Evolutionary conservation across 2,329 filamentous ascomycete species (phyloP).

Genomic region (Didymella pinodella): DNA sequence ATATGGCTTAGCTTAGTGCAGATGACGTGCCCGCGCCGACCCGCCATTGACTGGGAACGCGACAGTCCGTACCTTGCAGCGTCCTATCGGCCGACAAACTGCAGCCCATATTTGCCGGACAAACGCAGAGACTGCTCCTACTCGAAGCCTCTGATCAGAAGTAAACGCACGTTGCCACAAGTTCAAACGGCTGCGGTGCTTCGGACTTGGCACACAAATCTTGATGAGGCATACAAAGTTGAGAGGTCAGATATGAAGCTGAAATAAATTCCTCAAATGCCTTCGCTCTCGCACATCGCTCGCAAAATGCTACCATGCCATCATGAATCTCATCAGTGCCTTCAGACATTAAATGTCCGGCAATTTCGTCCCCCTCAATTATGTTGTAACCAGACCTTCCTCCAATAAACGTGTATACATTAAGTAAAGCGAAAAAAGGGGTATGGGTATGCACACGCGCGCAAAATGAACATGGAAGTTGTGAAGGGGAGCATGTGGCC

Average conservation of each 20-base stretch:
- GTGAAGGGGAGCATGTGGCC: constrained; percentile 5
- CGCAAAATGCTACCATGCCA: constrained; percentile 8
- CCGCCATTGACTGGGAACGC: constrained; percentile 18
- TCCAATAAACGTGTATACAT: constrained; percentile 18
- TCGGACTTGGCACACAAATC: background rate
- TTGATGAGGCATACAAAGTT: background rate
- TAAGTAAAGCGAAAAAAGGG: constrained; percentile 15
- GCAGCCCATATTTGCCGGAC: constrained; percentile 1
- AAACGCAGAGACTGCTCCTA: background rate
- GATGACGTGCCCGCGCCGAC: constrained; percentile 23
- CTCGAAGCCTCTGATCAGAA: background rate
- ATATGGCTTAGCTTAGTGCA: too few species aligned
- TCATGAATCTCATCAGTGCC: constrained; percentile 17
- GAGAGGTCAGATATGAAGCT: background rate
- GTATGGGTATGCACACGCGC: constrained; percentile 13
- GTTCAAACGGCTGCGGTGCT: background rate
- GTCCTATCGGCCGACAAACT: constrained; percentile 16
- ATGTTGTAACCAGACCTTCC: constrained; percentile 5
- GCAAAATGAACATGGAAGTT: constrained; percentile 9
- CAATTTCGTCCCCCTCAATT: constrained; percentile 7
- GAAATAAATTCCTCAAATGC: constrained; percentile 12
- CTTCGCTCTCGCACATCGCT: constrained; percentile 1
- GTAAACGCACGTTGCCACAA: too few species aligned
- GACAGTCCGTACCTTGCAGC: constrained; percentile 20
- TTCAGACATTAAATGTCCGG: background rate